phyloP scores from a whole-genome alignment of 805 yeast species.

The Vanderwaltozyma verrucispora region DNA sequence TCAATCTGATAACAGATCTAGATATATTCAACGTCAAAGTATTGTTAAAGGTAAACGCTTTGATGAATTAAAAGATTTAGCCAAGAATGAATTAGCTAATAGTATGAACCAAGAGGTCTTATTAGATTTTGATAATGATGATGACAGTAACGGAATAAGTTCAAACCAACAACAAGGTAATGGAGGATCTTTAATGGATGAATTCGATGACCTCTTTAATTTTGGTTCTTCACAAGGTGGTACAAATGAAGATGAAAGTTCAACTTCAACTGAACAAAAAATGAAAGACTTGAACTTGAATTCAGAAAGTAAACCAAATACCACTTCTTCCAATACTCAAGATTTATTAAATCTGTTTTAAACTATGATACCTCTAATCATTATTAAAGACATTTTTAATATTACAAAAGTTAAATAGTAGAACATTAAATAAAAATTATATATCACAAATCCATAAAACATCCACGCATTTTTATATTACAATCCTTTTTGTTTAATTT shows the following conservation, averaged over 20 bases:
- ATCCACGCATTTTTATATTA: background rate
- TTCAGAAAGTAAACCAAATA: background rate
- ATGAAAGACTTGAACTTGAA: constrained; percentile 2
- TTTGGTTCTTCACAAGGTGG: constrained; percentile 26
- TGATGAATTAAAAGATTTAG: constrained; percentile 69
- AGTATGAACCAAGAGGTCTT: constrained; percentile 66
- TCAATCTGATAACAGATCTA: constrained; percentile 42
- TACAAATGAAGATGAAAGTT: background rate
- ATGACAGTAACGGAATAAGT: constrained; percentile 27
- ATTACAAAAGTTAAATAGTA: too few relatives aligned
- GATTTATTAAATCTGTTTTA: constrained; percentile 25
- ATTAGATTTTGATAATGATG: constrained; percentile 75
- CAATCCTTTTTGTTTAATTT: constrained; percentile 1
- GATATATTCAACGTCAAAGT: constrained; percentile 29
- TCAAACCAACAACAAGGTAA: constrained; percentile 13
- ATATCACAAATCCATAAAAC: background rate
- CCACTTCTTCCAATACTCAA: constrained; percentile 14
- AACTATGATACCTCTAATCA: too few relatives aligned
- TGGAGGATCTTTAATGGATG: constrained; percentile 43
- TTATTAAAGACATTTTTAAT: too few relatives aligned
- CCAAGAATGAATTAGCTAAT: constrained; percentile 61
- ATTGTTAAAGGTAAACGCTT: constrained; percentile 42
- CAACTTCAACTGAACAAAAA: background rate
- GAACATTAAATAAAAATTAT: too few relatives aligned
- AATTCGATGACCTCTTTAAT: constrained; percentile 59